Base-by-base conservation (phyloP, 352 stramenopile species). In the Globisporangium cystogenes region DNA sequence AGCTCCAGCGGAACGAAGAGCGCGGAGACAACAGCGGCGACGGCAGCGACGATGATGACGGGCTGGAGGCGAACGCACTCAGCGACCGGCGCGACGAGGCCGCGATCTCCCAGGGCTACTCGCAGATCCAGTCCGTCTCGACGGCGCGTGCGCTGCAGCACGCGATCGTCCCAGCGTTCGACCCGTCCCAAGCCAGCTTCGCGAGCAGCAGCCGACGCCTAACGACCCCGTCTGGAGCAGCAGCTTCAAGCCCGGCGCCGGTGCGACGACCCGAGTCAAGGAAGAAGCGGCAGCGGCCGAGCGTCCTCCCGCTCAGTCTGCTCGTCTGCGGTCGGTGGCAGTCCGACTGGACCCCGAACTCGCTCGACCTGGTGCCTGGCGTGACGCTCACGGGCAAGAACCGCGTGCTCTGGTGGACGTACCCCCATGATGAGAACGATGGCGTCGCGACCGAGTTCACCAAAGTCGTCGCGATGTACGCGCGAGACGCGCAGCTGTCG, bases 111-210 rank as follows among this genome's bases (percentile, higher is more conserved):
- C 60, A 86, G 36, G 82, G 82, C 4, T 89, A 86, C 50, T 87
- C 66, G 18, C 82, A 93, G 53, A 88, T 93, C 48, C 79, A 84
- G 64, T 90, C 77, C 20, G 70, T 93, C 49, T 90, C 82, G 24
- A 72, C 48, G 16, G 48, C 69, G 16, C 51, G 82, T 29, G 82
- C 82, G 1, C 51, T 92, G n/a, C 66, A 87, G 42, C 61, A 77
- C 20, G 70, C 69, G 15, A 49, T 85, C 15, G 73, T 76, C n/a
- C 35, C 57, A 54, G 55, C 56, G 20, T 54, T 59, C 7, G 46
- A 46, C 16, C 44, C 42, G 7, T 53, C 45, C 11, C 42, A 36
- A 14, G 40, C 15, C 5, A 57, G 54, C 24, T 47, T 50, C 35
- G 27, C 23, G 6, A 27, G 44, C 16, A 50, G 44, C 44, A 50